Conservation (phyloP, 257 asterid species). For the Lycium ferocissimum region DNA sequence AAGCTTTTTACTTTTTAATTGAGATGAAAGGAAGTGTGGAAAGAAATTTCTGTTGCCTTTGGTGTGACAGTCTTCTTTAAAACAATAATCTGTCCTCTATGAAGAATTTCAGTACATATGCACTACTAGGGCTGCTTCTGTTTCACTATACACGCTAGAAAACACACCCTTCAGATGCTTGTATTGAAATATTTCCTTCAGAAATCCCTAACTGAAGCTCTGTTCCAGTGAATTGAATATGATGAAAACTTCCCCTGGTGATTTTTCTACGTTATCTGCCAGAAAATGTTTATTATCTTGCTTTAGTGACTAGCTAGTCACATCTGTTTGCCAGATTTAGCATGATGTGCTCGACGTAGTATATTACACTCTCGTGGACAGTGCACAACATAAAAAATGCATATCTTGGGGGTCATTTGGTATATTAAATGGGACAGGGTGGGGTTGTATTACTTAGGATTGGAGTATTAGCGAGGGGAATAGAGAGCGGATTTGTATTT, state of each 20-base stretch:
- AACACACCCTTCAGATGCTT: background rate
- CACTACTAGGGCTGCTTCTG: background rate
- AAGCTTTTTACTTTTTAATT: background rate
- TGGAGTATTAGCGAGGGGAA: background rate
- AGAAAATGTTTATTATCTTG: constrained; percentile 6
- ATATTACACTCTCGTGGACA: background rate
- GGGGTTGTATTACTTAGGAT: background rate
- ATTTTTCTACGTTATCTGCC: background rate
- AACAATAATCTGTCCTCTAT: background rate
- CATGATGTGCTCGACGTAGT: constrained; percentile 6
- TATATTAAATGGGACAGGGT: background rate
- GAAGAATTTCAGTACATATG: background rate
- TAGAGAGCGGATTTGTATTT: background rate
- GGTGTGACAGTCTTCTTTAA: background rate
- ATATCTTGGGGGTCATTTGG: constrained; percentile 9
- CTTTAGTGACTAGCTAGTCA: background rate
- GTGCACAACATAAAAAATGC: background rate
- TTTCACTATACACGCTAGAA: background rate
- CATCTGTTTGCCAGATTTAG: background rate
- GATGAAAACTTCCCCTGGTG: background rate
- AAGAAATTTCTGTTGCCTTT: background rate
- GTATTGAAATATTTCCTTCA: background rate
- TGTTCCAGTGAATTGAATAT: background rate
- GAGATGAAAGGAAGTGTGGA: background rate
- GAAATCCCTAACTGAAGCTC: background rate